phyloP scores from a whole-genome alignment of 148 eudicot species.

The Persicaria tinctoria region DNA sequence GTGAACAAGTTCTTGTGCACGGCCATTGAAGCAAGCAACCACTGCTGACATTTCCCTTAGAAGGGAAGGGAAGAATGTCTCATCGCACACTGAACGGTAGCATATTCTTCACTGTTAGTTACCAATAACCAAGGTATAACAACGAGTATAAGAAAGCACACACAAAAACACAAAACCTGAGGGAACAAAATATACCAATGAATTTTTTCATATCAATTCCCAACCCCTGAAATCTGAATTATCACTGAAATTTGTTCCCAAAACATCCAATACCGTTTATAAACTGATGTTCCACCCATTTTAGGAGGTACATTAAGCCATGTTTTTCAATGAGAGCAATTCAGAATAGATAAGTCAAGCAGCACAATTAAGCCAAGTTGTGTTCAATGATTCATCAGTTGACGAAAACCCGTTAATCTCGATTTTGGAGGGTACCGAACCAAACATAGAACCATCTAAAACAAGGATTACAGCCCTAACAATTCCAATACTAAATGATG shows the following conservation, averaged over 20 bases:
- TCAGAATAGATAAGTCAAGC: not conserved
- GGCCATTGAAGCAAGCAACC: constrained; percentile 71
- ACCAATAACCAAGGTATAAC: not conserved
- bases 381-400: not conserved
- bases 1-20: constrained; percentile 71
- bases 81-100: constrained; percentile 63
- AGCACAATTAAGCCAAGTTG: not conserved
- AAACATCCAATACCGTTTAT: too few species aligned
- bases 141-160: not conserved
- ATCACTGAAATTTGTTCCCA: not conserved
- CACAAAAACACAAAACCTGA: not conserved
- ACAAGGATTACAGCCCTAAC: not conserved
- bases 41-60: constrained; percentile 79
- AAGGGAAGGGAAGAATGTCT: constrained; percentile 79
- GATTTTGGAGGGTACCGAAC: not conserved
- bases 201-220: not conserved
- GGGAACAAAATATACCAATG: not conserved
- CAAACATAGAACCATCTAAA: not conserved
- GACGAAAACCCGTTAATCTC: not conserved
- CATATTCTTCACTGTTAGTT: not conserved
- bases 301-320: not conserved
- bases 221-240: not conserved
- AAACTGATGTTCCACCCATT: too few species aligned
- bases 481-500: too few species aligned
- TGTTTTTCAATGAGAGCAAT: not conserved